Evolutionary conservation across 2,329 filamentous ascomycete species (phyloP), one percentile per base, ranked within the genome.

Genomic region (Alternaria solani): DNA sequence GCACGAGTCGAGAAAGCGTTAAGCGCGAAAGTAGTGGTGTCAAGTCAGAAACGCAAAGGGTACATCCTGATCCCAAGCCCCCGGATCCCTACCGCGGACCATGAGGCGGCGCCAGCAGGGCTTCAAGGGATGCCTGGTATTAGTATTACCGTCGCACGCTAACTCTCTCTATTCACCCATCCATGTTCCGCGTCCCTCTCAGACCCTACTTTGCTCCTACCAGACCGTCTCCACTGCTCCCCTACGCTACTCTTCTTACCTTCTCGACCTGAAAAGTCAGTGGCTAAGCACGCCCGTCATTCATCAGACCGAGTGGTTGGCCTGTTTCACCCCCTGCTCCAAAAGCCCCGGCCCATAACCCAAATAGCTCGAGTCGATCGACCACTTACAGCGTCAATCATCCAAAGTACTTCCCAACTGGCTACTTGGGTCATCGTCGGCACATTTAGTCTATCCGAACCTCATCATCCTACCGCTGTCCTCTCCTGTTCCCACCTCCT

Each of bases 351-450:
- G 63, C 68, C 62, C 67, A 63, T 70, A 67, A 69, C 67, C 57
- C 75, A 73, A 76, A 74, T 78, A 78, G 78, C 75, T 75, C 68
- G 53, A 67, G 62, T 66, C 65, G 57, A 64, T 63, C 76, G 70
- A 76, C 78, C 76, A 80, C 69, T 79, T 59, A 77, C 59, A 75
- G 64, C 63, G 57, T 68, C 62, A 71, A 76, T 63, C 58, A 47
- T 42, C 62, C 62, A 68, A 64, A 64, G 63, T 72, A 76, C 72
- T 64, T 72, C 63, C 55, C 71, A 65, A 74, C 69, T 78, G 76
- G 76, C 72, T 65, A 67, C 66, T 66, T 57, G 70, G 59, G 65
- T 62, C 65, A 65, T 71, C 68, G 69, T 70, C 67, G 67, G 72
- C 73, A 77, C 69, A 71, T 69, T 70, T 71, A 68, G 69, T 71